Evolutionary conservation across 1,284 basidiomycete genomes (phyloP).

Genomic region (Rhodotorula sp.): DNA sequence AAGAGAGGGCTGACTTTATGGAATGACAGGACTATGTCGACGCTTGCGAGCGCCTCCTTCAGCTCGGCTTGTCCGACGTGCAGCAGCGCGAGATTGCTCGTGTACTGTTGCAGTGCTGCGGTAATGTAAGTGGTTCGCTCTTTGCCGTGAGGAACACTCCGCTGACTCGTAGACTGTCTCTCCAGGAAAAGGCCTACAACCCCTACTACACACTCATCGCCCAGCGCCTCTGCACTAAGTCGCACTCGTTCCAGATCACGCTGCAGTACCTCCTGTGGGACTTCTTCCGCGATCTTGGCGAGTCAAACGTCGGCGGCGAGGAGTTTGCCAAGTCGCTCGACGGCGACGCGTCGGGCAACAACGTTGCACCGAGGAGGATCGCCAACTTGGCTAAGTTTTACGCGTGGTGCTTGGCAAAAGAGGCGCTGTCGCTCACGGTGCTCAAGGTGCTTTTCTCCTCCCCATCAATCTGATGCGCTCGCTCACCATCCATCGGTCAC

Average conservation of each 20-base stretch:
- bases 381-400: slow-evolving; percentile 72
- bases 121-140: slow-evolving; percentile 65
- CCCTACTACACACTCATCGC: slow-evolving; percentile 91
- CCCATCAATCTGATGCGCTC: background rate
- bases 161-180: slow-evolving; percentile 2
- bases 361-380: slow-evolving; percentile 63
- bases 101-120: slow-evolving; percentile 89
- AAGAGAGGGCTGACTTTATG: background rate
- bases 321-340: slow-evolving; percentile 69
- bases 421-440: slow-evolving; percentile 67
- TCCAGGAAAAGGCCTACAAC: slow-evolving; percentile 85
- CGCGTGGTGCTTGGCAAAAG: slow-evolving; percentile 80
- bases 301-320: slow-evolving; percentile 75
- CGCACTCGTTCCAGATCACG: slow-evolving; percentile 77
- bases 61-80: slow-evolving; percentile 79
- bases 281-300: slow-evolving; percentile 87
- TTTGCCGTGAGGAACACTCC: background rate
- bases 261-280: slow-evolving; percentile 98
- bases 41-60: slow-evolving; percentile 80
- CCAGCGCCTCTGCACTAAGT: slow-evolving; percentile 58
- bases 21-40: slow-evolving; percentile 80
- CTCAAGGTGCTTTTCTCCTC: slow-evolving; percentile 65
- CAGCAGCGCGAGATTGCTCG: slow-evolving; percentile 94
- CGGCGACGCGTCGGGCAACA: slow-evolving; percentile 56
- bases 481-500: background rate